Evolutionary conservation across 2,329 filamentous ascomycete genomes (phyloP).

Genomic region (Aspergillus eucalypticola): DNA sequence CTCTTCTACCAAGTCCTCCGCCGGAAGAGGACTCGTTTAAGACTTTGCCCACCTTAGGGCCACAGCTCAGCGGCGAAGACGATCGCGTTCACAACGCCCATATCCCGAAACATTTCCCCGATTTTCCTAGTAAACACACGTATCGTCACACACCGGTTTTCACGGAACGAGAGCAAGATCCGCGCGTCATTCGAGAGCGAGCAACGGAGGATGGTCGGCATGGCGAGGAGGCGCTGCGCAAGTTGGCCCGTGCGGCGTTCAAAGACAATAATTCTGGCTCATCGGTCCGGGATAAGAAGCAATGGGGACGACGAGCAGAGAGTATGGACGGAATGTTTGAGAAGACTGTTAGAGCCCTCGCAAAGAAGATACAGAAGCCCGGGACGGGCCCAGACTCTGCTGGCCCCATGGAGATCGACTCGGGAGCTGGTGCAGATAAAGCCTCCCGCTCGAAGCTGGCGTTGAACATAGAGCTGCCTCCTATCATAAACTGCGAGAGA

Average conservation of each 20-base stretch:
- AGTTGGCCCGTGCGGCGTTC: slow-evolving; percentile 55
- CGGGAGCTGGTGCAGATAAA: slow-evolving; percentile 27
- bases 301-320: slow-evolving; percentile 40
- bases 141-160: slow-evolving; percentile 63
- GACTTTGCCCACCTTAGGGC: slow-evolving; percentile 50
- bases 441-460: slow-evolving; percentile 26
- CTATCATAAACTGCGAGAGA: slow-evolving; percentile 62
- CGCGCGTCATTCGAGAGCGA: slow-evolving; percentile 60
- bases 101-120: slow-evolving; percentile 62
- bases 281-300: slow-evolving; percentile 43
- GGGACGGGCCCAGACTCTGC: slow-evolving; percentile 25
- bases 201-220: slow-evolving; percentile 66
- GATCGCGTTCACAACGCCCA: slow-evolving; percentile 52
- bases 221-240: slow-evolving; percentile 65
- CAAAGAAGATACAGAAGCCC: slow-evolving; percentile 42
- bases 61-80: slow-evolving; percentile 50
- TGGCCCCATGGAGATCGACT: slow-evolving; percentile 35
- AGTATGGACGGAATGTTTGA: slow-evolving; percentile 56
- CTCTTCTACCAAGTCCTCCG: slow-evolving; percentile 42
- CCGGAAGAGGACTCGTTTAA: slow-evolving; percentile 40
- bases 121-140: slow-evolving; percentile 64
- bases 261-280: slow-evolving; percentile 44
- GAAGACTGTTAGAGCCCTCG: slow-evolving; percentile 56
- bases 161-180: slow-evolving; percentile 59
- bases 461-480: slow-evolving; percentile 45